Conservation (phyloP, 2,329 filamentous ascomycete species). For the Pseudogymnoascus sp. region DNA sequence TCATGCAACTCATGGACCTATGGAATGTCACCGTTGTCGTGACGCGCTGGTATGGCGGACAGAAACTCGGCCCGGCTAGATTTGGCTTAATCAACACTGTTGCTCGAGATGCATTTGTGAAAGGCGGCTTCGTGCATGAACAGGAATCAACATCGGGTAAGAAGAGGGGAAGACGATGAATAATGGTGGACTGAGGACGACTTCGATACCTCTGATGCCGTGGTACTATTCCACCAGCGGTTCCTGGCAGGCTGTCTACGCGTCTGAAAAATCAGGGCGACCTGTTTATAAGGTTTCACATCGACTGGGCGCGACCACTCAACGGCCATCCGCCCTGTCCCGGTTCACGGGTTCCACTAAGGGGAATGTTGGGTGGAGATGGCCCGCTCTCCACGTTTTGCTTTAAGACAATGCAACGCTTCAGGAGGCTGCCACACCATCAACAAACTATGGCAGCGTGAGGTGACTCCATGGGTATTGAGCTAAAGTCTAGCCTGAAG, state of each 20-base stretch:
- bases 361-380: not conserved
- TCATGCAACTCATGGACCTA: conserved; percentile 90
- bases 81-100: conserved; percentile 85
- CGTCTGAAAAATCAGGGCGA: not conserved
- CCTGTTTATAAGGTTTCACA: not conserved
- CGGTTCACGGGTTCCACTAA: not conserved
- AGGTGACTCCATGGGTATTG: not conserved
- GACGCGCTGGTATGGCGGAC: conserved; percentile 88
- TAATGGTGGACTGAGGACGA: not conserved
- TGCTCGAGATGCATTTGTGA: conserved; percentile 74
- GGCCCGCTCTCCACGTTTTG: not conserved
- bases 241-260: not conserved
- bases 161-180: conserved; percentile 26
- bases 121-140: conserved; percentile 60
- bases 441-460: not conserved
- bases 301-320: not conserved
- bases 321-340: not conserved
- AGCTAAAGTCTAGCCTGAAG: not conserved
- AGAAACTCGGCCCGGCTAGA: conserved; percentile 77
- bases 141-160: conserved; percentile 38
- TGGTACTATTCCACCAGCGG: not conserved
- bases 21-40: conserved; percentile 93
- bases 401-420: not conserved
- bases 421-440: not conserved
- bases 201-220: not conserved